phyloP scores from a whole-genome alignment of 331 rosid genomes.

The Acacia concinna region DNA sequence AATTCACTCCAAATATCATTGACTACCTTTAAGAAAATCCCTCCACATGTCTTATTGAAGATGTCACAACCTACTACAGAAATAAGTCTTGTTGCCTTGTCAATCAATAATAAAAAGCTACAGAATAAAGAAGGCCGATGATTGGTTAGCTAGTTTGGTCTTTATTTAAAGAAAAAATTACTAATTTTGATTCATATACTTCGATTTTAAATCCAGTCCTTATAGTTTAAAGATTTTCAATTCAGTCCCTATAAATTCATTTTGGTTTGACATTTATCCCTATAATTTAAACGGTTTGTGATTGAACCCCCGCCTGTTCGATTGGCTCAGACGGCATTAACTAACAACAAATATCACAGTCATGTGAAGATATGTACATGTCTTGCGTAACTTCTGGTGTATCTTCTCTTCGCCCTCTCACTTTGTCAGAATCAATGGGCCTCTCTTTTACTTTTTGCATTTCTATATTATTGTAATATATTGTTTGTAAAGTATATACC shows the following conservation, averaged over 20 bases:
- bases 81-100: constrained; percentile 18
- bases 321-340: neutral
- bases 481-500: neutral
- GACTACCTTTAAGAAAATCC: neutral
- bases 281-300: neutral
- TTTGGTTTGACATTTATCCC: neutral
- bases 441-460: neutral
- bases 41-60: neutral
- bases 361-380: neutral
- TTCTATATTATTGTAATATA: neutral
- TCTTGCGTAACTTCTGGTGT: neutral
- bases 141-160: constrained; percentile 16
- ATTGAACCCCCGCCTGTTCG: neutral
- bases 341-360: neutral
- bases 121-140: constrained; percentile 6
- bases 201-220: neutral
- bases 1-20: neutral
- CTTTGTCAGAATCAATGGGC: neutral
- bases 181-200: neutral
- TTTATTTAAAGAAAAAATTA: neutral
- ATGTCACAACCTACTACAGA: neutral
- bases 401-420: neutral
- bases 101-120: constrained; percentile 23
- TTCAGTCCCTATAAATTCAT: neutral
- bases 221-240: neutral